A percentile compares a stretch with the other conserved stretches of the same genome.
phyloP scores from a whole-genome alignment of 768 basidiomycete species.

The Pleurotus platypus region DNA sequence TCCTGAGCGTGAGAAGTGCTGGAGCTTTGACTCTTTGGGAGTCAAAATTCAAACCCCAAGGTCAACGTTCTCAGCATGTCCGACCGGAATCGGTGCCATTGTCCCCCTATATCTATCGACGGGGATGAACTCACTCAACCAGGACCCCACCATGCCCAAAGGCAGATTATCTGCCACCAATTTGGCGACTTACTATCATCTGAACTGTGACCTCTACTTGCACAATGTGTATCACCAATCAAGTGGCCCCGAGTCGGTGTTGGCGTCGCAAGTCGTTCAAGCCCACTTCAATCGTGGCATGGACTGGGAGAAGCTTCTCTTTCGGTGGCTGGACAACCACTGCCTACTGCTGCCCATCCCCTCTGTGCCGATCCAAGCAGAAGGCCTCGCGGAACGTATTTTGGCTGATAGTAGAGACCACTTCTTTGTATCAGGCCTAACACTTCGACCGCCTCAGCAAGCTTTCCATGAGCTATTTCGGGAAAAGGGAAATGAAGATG shows the following conservation, averaged over 20 bases:
- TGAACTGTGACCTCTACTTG: slow-evolving; percentile 43
- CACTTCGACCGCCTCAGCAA: slow-evolving; percentile 38
- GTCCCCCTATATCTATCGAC: too few relatives aligned
- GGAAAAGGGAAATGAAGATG: slow-evolving; percentile 25
- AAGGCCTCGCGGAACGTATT: slow-evolving; percentile 35
- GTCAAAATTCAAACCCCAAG: too few relatives aligned
- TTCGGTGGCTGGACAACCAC: slow-evolving; percentile 36
- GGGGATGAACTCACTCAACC: too few relatives aligned
- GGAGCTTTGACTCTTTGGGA: too few relatives aligned
- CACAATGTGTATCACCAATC: slow-evolving; percentile 35
- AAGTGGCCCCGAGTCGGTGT: slow-evolving; percentile 6
- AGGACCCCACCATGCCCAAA: neutral
- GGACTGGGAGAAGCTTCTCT: slow-evolving; percentile 41
- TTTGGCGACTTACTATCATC: slow-evolving; percentile 41
- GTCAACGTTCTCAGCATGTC: too few relatives aligned
- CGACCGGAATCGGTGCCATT: too few relatives aligned
- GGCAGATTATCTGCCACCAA: slow-evolving; percentile 40
- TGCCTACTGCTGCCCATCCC: slow-evolving; percentile 38
- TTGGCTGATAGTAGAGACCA: slow-evolving; percentile 37
- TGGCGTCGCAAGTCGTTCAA: slow-evolving; percentile 25
- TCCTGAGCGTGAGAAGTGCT: neutral
- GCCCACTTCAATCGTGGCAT: slow-evolving; percentile 41
- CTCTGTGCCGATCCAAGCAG: slow-evolving; percentile 28
- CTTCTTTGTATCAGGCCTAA: slow-evolving; percentile 42
- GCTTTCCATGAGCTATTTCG: slow-evolving; percentile 28